A percentile compares a stretch with the other conserved stretches of the same genome.
Evolutionary conservation across 345 rosid species (phyloP).

Genomic region (Lenwebbia sp.): DNA sequence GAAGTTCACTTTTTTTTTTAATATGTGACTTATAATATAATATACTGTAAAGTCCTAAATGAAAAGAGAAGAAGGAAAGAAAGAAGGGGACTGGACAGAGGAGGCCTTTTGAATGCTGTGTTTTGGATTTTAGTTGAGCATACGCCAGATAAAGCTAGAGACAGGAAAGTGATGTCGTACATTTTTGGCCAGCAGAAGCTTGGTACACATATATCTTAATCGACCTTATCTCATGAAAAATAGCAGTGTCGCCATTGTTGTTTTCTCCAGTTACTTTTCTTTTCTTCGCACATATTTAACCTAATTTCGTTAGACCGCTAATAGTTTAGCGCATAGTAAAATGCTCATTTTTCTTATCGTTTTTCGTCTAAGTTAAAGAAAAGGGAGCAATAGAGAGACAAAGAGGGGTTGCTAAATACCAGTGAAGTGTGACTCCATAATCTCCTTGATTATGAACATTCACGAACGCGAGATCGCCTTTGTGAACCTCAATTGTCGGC

Average conservation of each 20-base stretch:
- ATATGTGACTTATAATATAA: no score
- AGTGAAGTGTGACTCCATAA: not conserved
- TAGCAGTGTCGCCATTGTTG: not conserved
- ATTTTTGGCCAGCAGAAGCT: not conserved
- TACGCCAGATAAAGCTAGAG: not conserved
- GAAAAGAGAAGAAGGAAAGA: not conserved
- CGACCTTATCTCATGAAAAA: not conserved
- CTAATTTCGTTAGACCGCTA: not conserved
- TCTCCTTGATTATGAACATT: conserved; percentile 2
- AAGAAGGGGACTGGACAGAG: not conserved
- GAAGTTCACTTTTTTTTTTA: no score
- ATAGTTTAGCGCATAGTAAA: not conserved
- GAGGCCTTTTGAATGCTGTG: not conserved
- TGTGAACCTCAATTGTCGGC: not conserved
- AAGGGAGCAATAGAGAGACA: not conserved
- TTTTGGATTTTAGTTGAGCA: not conserved
- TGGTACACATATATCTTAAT: not conserved
- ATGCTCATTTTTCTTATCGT: not conserved
- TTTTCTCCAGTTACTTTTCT: not conserved
- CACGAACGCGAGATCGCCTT: not conserved
- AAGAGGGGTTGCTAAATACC: not conserved
- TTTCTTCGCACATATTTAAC: not conserved
- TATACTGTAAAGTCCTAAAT: no score
- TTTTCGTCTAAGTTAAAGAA: not conserved
- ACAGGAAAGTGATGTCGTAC: not conserved